phyloP scores from a whole-genome alignment of 2,329 filamentous ascomycete genomes.

The Fusarium tanahbumbuense region DNA sequence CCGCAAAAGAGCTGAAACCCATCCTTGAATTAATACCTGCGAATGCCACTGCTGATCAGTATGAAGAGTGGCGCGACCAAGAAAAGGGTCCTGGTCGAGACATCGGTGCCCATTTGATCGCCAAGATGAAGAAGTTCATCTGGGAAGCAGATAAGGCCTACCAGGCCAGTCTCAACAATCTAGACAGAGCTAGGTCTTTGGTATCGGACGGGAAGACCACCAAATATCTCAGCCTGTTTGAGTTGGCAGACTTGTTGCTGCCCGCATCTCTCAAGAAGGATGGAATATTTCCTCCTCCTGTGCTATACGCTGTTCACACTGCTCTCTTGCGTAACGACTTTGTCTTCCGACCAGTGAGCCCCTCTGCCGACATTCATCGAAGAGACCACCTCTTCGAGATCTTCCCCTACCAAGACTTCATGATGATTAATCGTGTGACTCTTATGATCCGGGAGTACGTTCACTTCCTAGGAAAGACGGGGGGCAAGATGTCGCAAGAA shows the following conservation, averaged over 20 bases:
- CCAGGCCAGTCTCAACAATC: slow-evolving; percentile 59
- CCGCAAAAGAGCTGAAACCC: slow-evolving; percentile 55
- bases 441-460: slow-evolving; percentile 51
- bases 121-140: slow-evolving; percentile 61
- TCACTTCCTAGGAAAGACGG: slow-evolving; percentile 31
- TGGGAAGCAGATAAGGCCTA: slow-evolving; percentile 58
- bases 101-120: slow-evolving; percentile 57
- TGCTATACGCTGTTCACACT: slow-evolving; percentile 77
- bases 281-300: slow-evolving; percentile 57
- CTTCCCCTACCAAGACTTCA: slow-evolving; percentile 48
- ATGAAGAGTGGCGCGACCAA: slow-evolving; percentile 48
- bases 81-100: slow-evolving; percentile 59
- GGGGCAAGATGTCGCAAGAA: slow-evolving; percentile 24
- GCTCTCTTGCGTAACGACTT: slow-evolving; percentile 70
- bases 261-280: slow-evolving; percentile 50
- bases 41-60: slow-evolving; percentile 45
- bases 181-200: slow-evolving; percentile 59
- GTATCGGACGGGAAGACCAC: slow-evolving; percentile 54
- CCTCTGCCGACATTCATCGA: slow-evolving; percentile 60
- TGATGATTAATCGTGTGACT: slow-evolving; percentile 49
- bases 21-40: slow-evolving; percentile 49
- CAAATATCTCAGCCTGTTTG: slow-evolving; percentile 62
- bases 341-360: slow-evolving; percentile 66
- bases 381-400: slow-evolving; percentile 71
- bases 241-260: slow-evolving; percentile 62